phyloP scores from a whole-genome alignment of 495 filamentous ascomycete genomes.

The Rhizodiscina lignyota region DNA sequence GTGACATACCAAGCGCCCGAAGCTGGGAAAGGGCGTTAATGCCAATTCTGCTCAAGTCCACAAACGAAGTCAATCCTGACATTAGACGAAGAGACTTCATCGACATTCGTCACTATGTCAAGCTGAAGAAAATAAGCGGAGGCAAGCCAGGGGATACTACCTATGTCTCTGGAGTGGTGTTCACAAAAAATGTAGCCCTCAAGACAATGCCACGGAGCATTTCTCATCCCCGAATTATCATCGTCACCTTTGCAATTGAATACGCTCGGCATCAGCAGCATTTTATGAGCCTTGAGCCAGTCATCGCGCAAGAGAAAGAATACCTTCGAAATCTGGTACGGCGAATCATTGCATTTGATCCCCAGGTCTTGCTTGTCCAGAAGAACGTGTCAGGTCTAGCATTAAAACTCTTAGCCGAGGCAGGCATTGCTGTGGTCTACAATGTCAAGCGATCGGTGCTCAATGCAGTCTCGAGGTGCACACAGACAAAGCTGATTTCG shows the following conservation, averaged over 20 bases:
- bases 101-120: conserved; percentile 97
- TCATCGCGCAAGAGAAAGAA: conserved; percentile 93
- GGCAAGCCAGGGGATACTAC: conserved; percentile 78
- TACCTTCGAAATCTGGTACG: conserved; percentile 85
- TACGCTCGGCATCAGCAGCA: conserved; percentile 90
- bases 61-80: conserved; percentile 88
- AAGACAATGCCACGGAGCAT: conserved; percentile 92
- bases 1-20: conserved; percentile 46
- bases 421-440: conserved; percentile 79
- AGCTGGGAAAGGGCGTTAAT: conserved; percentile 86
- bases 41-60: conserved; percentile 79
- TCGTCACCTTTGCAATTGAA: conserved; percentile 89
- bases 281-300: conserved; percentile 95
- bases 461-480: conserved; percentile 82
- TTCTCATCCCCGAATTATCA: conserved; percentile 67
- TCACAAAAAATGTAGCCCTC: conserved; percentile 88
- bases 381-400: conserved; percentile 84
- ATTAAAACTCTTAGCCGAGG: conserved; percentile 69
- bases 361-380: conserved; percentile 73
- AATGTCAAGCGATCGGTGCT: conserved; percentile 94
- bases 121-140: conserved; percentile 88
- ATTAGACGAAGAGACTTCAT: conserved; percentile 81
- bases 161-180: conserved; percentile 91
- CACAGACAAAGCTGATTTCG: conserved; percentile 78
- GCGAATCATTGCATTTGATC: conserved; percentile 71